A percentile compares a stretch with the other conserved stretches of the same genome.
These are phyloP conservation scores for Aureobasidium sp. DNA, from an alignment of 2,329 filamentous ascomycete species.

Conservation along the genomic window DNA sequence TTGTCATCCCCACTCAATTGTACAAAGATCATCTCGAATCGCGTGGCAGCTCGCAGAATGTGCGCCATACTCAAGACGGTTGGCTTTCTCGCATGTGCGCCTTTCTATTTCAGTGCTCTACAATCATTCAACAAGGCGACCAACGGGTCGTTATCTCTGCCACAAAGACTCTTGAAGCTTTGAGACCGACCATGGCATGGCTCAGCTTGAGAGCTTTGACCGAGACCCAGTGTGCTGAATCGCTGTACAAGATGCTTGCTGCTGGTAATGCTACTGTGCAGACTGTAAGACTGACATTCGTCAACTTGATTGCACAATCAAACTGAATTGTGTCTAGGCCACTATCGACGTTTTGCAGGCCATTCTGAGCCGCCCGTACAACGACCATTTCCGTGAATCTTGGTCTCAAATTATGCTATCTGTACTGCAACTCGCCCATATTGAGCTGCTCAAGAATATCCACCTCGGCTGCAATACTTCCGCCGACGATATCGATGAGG, in stretches of 20 bases:
- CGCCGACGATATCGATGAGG: conserved; percentile 74
- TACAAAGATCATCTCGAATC: conserved; percentile 61
- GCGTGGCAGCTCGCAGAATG: conserved; percentile 58
- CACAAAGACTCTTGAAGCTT: conserved; percentile 66
- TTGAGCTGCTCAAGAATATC: conserved; percentile 25
- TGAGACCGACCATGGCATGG: conserved; percentile 79
- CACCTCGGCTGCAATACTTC: conserved; percentile 23
- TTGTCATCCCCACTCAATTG: conserved; percentile 75
- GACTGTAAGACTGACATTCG: conserved; percentile 48
- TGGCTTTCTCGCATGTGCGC: conserved; percentile 61
- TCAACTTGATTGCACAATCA: neutral
- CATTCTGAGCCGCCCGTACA: conserved; percentile 34
- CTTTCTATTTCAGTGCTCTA: conserved; percentile 13
- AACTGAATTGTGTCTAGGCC: conserved; percentile 45
- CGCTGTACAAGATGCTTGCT: conserved; percentile 64
- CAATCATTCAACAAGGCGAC: conserved; percentile 32
- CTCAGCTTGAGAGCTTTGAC: conserved; percentile 75
- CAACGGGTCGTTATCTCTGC: conserved; percentile 63
- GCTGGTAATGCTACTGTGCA: conserved; percentile 65
- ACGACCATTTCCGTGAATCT: conserved; percentile 63
- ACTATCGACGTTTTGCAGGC: conserved; percentile 30
- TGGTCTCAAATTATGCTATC: conserved; percentile 26
- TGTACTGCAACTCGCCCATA: conserved; percentile 24
- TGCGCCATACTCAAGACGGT: conserved; percentile 73
- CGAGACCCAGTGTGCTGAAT: conserved; percentile 60